phyloP scores from a whole-genome alignment of 2,329 filamentous ascomycete genomes.

The Coleophoma eucalyptorum region DNA sequence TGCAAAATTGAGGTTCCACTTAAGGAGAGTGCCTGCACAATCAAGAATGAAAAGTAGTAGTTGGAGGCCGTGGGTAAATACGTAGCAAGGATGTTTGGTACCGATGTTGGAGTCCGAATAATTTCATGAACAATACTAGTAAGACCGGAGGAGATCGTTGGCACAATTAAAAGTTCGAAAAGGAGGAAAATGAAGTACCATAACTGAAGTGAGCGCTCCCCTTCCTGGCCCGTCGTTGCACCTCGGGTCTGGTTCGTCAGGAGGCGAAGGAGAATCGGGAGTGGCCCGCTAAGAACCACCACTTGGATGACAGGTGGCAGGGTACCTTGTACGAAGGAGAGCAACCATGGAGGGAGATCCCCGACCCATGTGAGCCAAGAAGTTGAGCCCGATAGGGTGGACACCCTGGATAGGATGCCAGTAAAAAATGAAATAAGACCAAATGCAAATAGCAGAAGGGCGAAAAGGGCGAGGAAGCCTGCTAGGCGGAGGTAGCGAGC shows the following conservation, averaged over 20 bases:
- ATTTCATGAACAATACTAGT: constrained; percentile 21
- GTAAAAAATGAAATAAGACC: constrained; percentile 14
- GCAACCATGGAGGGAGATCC: constrained; percentile 10
- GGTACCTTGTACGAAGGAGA: constrained; percentile 14
- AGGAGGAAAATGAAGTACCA: constrained; percentile 22
- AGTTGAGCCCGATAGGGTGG: constrained; percentile 10
- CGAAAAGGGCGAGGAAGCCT: constrained; percentile 10
- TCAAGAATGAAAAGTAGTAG: constrained; percentile 23
- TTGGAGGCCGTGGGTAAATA: constrained; percentile 21
- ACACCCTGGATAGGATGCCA: constrained; percentile 11
- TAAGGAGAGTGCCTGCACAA: constrained; percentile 13
- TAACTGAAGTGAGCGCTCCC: constrained; percentile 18
- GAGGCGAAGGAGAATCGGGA: constrained; percentile 17
- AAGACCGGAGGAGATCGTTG: constrained; percentile 21
- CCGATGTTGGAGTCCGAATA: constrained; percentile 12
- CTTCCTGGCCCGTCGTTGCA: constrained; percentile 17
- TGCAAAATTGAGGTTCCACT: constrained; percentile 8
- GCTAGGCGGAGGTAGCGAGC: constrained; percentile 11
- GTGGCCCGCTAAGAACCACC: constrained; percentile 19
- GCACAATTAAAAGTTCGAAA: constrained; percentile 19
- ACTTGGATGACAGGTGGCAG: constrained; percentile 20
- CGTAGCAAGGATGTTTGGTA: constrained; percentile 16
- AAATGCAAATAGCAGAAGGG: constrained; percentile 10
- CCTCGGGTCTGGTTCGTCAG: constrained; percentile 18
- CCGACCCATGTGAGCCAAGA: constrained; percentile 13